These are phyloP conservation scores for Penicillium herquei DNA, from an alignment of 495 filamentous ascomycete genomes.

Conservation along the genomic window DNA sequence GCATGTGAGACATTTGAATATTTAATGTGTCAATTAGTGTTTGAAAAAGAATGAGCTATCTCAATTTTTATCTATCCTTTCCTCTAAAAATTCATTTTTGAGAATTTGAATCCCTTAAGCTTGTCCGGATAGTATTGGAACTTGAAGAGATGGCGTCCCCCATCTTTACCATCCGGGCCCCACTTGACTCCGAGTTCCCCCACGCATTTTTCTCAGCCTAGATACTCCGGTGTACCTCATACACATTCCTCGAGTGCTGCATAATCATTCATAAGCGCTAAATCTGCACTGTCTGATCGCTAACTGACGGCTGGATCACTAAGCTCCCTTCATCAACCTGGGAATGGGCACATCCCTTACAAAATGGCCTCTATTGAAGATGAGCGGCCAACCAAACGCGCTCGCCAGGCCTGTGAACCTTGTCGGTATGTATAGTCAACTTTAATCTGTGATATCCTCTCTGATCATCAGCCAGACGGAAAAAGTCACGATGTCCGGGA, in stretches of 20 bases:
- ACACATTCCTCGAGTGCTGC: too few relatives aligned
- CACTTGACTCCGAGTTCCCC: background rate
- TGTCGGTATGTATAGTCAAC: slow-evolving; percentile 33
- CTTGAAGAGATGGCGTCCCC: too few relatives aligned
- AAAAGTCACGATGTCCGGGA: slow-evolving; percentile 44
- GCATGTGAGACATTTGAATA: too few relatives aligned
- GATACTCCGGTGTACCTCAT: background rate
- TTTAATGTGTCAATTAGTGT: background rate
- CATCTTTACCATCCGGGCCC: background rate
- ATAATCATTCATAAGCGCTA: too few relatives aligned
- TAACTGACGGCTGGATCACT: too few relatives aligned
- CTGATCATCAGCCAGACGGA: slow-evolving; percentile 24
- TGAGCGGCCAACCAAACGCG: slow-evolving; percentile 36
- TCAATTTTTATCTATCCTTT: too few relatives aligned
- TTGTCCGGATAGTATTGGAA: too few relatives aligned
- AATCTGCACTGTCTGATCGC: too few relatives aligned
- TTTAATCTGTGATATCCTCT: background rate
- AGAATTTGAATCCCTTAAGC: too few relatives aligned
- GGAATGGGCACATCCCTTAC: background rate
- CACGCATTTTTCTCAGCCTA: background rate
- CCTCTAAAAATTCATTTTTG: too few relatives aligned
- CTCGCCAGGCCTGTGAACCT: slow-evolving; percentile 42
- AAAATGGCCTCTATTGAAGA: slow-evolving; percentile 8
- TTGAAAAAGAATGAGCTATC: too few relatives aligned
- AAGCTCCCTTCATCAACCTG: too few relatives aligned